Percentiles rank a stretch among this genome's conserved stretches.
Evolutionary conservation across 192 early-diverging fungal genomes (phyloP).

Genomic region (Backusella mclennaniae): DNA sequence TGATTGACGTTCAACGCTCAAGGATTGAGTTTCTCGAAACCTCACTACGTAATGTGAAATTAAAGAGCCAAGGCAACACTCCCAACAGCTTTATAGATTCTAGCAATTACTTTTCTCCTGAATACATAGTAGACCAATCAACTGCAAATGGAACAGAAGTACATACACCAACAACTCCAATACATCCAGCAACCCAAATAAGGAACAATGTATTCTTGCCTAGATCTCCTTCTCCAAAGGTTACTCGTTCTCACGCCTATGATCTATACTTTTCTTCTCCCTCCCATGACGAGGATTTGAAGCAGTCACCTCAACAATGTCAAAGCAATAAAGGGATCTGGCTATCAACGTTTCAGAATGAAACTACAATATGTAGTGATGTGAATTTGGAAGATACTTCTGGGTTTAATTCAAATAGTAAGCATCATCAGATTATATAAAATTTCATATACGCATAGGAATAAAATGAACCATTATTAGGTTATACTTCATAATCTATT

Average conservation of each 20-base stretch:
- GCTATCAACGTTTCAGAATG: neutral
- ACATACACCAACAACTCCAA: conserved; percentile 10
- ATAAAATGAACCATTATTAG: neutral
- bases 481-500: neutral
- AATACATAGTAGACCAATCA: conserved; percentile 2
- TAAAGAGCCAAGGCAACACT: neutral
- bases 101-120: conserved; percentile 10
- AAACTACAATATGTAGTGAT: neutral
- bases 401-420: conserved; percentile 2
- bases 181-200: conserved; percentile 1
- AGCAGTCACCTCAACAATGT: neutral
- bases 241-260: neutral
- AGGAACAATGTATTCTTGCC: neutral
- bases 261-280: neutral
- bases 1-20: conserved; percentile 11
- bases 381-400: neutral
- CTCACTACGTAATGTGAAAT: conserved; percentile 1
- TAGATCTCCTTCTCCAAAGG: neutral
- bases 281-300: neutral
- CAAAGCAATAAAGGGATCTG: neutral
- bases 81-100: neutral
- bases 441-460: neutral
- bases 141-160: neutral
- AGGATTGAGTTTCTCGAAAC: conserved; percentile 14
- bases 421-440: neutral